Conservation (phyloP, 2,329 filamentous ascomycete genomes). For the Pseudocercospora crystallina region DNA sequence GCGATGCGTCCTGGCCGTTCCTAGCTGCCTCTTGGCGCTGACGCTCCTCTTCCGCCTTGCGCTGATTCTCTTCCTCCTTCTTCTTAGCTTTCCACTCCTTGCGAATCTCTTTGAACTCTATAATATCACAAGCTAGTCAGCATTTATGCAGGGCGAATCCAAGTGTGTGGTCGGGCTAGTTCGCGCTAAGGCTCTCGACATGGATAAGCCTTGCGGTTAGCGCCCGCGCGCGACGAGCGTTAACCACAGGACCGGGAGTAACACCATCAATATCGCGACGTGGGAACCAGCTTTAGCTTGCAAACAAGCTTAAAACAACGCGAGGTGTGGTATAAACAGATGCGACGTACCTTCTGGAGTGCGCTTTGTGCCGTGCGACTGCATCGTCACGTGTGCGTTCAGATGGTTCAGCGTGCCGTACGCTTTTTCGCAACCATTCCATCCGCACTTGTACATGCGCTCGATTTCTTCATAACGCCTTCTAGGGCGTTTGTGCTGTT, state of each 20-base stretch:
- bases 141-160: conserved; percentile 27
- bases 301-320: conserved; percentile 19
- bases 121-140: conserved; percentile 37
- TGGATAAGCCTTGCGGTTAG: conserved; percentile 30
- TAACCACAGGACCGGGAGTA: conserved; percentile 27
- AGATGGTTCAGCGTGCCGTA: conserved; percentile 97
- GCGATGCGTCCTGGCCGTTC: conserved; percentile 53
- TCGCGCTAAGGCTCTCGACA: conserved; percentile 33
- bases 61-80: conserved; percentile 92
- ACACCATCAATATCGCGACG: conserved; percentile 19
- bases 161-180: conserved; percentile 27
- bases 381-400: conserved; percentile 98
- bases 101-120: conserved; percentile 98
- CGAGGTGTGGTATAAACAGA: conserved; percentile 7
- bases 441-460: conserved; percentile 99
- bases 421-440: conserved; percentile 97
- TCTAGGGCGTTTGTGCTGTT: conserved; percentile 93
- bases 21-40: conserved; percentile 65
- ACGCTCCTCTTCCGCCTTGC: conserved; percentile 86
- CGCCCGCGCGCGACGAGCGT: conserved; percentile 30
- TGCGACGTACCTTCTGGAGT: conserved; percentile 85
- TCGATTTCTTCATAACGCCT: conserved; percentile 97
- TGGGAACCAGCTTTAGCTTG: conserved; percentile 11
- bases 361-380: conserved; percentile 89
- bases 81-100: conserved; percentile 99